Percentiles rank a stretch among this genome's conserved stretches.
Evolutionary conservation across 805 yeast genomes (phyloP).

Genomic region (Metschnikowia henanensis): DNA sequence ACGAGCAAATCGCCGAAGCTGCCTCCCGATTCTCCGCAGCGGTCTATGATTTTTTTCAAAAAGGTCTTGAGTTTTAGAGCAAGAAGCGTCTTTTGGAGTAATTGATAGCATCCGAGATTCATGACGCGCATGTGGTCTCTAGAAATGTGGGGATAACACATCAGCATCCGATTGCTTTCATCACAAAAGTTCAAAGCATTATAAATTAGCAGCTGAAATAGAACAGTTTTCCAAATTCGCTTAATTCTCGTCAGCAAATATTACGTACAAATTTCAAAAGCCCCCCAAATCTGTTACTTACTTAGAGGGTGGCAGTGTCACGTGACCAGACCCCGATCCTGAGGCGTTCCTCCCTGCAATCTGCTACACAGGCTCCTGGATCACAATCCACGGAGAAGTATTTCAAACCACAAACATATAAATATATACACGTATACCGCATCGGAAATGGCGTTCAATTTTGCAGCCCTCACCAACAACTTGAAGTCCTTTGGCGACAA

Average conservation of each 20-base stretch:
- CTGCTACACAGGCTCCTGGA: background rate
- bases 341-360: background rate
- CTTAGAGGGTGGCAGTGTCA: background rate
- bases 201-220: too few species aligned
- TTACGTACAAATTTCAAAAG: too few species aligned
- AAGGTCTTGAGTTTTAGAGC: constrained; percentile 12
- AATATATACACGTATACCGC: too few species aligned
- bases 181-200: too few species aligned
- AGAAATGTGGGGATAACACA: too few species aligned
- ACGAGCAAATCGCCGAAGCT: constrained; percentile 17
- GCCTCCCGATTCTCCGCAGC: constrained; percentile 14
- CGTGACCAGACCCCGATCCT: background rate
- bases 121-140: too few species aligned
- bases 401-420: background rate
- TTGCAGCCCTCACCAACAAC: constrained; percentile 42
- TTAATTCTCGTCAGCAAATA: too few species aligned
- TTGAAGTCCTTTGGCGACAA: constrained; percentile 42
- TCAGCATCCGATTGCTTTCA: too few species aligned
- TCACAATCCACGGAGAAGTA: background rate
- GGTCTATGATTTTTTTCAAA: constrained; percentile 15
- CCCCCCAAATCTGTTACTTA: too few species aligned
- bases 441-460: constrained; percentile 48
- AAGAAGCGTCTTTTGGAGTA: too few species aligned
- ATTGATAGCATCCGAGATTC: too few species aligned
- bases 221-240: too few species aligned